Evolutionary conservation across 306 rosid species (phyloP).

Genomic region (Cicer chorassanicum): DNA sequence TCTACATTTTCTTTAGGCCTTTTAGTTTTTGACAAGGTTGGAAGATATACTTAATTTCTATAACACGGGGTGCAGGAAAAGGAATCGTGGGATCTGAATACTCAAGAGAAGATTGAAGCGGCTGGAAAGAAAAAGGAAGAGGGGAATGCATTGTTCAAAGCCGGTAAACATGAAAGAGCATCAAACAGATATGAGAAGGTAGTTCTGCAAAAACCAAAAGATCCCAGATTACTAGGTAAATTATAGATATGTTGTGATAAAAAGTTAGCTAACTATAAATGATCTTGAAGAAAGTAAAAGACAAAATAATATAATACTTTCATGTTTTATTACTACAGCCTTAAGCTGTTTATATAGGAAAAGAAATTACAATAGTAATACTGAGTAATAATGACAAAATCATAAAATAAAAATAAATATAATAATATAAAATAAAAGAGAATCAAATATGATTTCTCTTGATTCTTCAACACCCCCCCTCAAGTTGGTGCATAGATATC

Average conservation of each 20-base stretch:
- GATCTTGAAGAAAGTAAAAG: too few species aligned
- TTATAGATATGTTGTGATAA: neutral
- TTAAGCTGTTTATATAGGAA: too few species aligned
- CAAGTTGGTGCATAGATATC: too few species aligned
- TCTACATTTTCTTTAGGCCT: neutral
- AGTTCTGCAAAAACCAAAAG: neutral
- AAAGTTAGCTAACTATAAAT: conserved; percentile 24
- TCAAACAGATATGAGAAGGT: conserved; percentile 66
- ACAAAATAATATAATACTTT: too few species aligned
- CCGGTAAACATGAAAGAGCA: conserved; percentile 62
- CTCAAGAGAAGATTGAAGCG: conserved; percentile 67
- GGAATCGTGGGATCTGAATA: conserved; percentile 63
- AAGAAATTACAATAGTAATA: too few species aligned
- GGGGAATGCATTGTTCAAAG: conserved; percentile 66
- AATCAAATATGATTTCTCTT: too few species aligned
- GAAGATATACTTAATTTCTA: neutral
- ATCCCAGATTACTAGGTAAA: neutral
- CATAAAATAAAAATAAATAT: too few species aligned
- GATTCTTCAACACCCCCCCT: too few species aligned
- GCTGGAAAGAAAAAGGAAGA: conserved; percentile 78
- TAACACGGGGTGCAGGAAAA: conserved; percentile 54
- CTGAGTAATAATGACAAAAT: too few species aligned
- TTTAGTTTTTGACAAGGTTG: neutral
- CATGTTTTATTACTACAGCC: too few species aligned
- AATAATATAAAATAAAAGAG: too few species aligned